These are phyloP conservation scores for Circinella minor DNA, from an alignment of 371 early-diverging fungal genomes.

Conservation along the genomic window DNA sequence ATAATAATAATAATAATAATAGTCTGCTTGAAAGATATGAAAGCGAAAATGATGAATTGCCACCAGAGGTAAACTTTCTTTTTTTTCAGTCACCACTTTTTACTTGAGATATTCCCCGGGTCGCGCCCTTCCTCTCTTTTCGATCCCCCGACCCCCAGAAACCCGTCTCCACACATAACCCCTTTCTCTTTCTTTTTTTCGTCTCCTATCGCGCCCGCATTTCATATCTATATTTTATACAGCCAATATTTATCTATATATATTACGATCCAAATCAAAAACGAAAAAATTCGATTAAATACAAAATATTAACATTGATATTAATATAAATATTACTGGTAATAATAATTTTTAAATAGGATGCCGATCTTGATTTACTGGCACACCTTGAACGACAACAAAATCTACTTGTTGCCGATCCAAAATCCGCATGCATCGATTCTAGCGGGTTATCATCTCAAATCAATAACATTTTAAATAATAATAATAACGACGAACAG, in stretches of 20 bases:
- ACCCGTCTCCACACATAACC: neutral
- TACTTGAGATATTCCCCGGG: too few species aligned
- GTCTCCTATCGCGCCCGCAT: neutral
- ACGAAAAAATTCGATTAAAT: neutral
- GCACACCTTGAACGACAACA: constrained; percentile 65
- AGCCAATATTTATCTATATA: too few species aligned
- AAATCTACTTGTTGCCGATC: constrained; percentile 58
- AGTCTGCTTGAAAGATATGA: constrained; percentile 29
- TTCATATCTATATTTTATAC: too few species aligned
- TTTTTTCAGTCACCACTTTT: too few species aligned
- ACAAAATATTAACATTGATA: neutral
- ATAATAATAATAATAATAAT: neutral
- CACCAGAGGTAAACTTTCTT: constrained; percentile 38
- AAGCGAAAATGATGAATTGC: constrained; percentile 44
- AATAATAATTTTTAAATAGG: constrained; percentile 28
- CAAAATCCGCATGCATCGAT: constrained; percentile 63
- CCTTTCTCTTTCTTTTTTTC: neutral
- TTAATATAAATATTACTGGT: too few species aligned
- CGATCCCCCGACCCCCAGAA: too few species aligned
- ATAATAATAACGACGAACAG: neutral
- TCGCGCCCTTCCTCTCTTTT: too few species aligned
- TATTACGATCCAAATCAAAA: too few species aligned
- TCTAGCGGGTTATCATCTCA: constrained; percentile 19
- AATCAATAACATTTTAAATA: neutral
- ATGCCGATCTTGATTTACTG: constrained; percentile 57